phyloP scores from a whole-genome alignment of 768 basidiomycete species.

The Pulveroboletus sp. region DNA sequence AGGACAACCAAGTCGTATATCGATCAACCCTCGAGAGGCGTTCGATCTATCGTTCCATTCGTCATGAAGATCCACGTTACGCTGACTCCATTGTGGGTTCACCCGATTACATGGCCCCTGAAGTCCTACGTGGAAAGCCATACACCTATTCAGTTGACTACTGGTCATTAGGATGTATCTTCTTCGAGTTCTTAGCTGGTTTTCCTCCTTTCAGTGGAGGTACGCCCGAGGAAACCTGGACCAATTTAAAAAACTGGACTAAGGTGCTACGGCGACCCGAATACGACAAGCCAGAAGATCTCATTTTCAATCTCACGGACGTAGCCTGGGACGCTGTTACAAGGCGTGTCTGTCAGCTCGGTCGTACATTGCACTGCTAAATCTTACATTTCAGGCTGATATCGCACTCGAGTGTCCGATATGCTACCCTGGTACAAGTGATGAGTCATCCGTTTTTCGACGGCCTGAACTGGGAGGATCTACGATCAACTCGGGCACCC shows the following conservation, averaged over 20 bases:
- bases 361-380: conserved; percentile 1
- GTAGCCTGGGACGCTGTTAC: conserved; percentile 93
- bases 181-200: conserved; percentile 95
- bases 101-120: conserved; percentile 97
- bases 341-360: conserved; percentile 41
- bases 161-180: conserved; percentile 97
- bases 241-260: conserved; percentile 97
- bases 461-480: conserved; percentile 67
- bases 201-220: conserved; percentile 98
- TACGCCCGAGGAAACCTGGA: conserved; percentile 97
- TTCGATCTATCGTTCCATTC: conserved; percentile 89
- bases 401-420: conserved; percentile 77
- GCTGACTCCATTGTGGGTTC: conserved; percentile 98
- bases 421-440: conserved; percentile 68
- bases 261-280: conserved; percentile 88
- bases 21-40: conserved; percentile 92
- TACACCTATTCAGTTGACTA: conserved; percentile 97
- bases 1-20: conserved; percentile 85
- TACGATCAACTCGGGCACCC: conserved; percentile 74
- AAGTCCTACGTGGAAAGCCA: conserved; percentile 89
- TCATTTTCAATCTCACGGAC: conserved; percentile 94
- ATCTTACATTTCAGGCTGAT: conserved; percentile 56
- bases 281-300: conserved; percentile 93
- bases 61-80: conserved; percentile 86
- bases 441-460: conserved; percentile 80